phyloP scores from a whole-genome alignment of 2,329 filamentous ascomycete species.

The Dactylellina haptotyla region DNA sequence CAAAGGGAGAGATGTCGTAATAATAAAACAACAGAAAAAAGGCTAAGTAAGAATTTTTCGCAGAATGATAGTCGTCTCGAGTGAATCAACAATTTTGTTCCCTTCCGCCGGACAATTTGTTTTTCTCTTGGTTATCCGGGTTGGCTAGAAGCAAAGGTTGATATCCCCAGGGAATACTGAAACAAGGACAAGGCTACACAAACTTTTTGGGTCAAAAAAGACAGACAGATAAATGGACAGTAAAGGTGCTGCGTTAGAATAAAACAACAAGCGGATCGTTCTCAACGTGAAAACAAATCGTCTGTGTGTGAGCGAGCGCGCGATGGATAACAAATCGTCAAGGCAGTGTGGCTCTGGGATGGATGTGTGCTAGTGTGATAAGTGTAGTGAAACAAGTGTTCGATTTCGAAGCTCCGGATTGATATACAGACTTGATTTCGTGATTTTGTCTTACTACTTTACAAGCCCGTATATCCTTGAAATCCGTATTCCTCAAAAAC shows the following conservation, averaged over 20 bases:
- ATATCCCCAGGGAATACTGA: slow-evolving; percentile 39
- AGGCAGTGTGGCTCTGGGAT: neutral
- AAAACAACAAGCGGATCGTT: slow-evolving; percentile 33
- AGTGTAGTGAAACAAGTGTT: neutral
- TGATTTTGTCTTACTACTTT: slow-evolving; percentile 34
- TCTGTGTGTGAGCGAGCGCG: slow-evolving; percentile 20
- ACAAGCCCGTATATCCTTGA: slow-evolving; percentile 46
- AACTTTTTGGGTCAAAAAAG: slow-evolving; percentile 42
- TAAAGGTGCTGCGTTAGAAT: slow-evolving; percentile 23
- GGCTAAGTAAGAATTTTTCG: slow-evolving; percentile 1
- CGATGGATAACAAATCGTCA: slow-evolving; percentile 15
- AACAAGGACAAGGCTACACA: slow-evolving; percentile 54
- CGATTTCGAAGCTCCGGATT: slow-evolving; percentile 8
- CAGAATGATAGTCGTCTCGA: slow-evolving; percentile 10
- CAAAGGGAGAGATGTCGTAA: slow-evolving; percentile 24
- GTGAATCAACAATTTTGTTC: slow-evolving; percentile 10
- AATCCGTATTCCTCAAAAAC: slow-evolving; percentile 26
- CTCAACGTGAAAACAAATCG: slow-evolving; percentile 40
- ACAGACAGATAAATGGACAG: slow-evolving; percentile 9
- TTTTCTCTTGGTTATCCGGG: slow-evolving; percentile 18
- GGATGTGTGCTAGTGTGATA: neutral
- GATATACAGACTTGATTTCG: slow-evolving; percentile 46
- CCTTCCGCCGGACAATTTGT: slow-evolving; percentile 12
- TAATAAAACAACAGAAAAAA: slow-evolving; percentile 21
- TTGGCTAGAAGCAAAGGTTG: neutral